These are phyloP conservation scores for Aspergillus asperescens DNA, from an alignment of 495 filamentous ascomycete species.

Conservation along the genomic window DNA sequence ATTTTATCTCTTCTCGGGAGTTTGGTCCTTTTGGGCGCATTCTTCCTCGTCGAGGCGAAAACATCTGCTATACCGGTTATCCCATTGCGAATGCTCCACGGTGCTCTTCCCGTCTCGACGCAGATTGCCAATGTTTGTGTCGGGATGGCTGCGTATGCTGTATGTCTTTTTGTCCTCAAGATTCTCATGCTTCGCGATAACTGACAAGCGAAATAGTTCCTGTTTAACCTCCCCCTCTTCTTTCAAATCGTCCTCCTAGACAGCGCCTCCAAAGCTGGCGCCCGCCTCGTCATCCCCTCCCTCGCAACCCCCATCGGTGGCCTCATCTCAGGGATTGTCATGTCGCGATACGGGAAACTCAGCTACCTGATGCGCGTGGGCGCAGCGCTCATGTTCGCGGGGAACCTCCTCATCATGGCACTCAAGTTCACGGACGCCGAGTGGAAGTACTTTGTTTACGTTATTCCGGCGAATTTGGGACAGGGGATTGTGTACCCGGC, in stretches of 20 bases:
- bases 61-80: slow-evolving; percentile 59
- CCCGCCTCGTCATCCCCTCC: slow-evolving; percentile 55
- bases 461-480: slow-evolving; percentile 59
- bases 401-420: slow-evolving; percentile 51
- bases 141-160: slow-evolving; percentile 59
- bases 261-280: slow-evolving; percentile 55
- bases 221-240: slow-evolving; percentile 60
- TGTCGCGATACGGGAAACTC: slow-evolving; percentile 60
- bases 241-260: slow-evolving; percentile 61
- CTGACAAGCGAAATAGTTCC: slow-evolving; percentile 41
- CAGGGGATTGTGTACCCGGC: slow-evolving; percentile 61
- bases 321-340: slow-evolving; percentile 55
- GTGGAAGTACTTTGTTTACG: slow-evolving; percentile 61
- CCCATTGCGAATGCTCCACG: slow-evolving; percentile 51
- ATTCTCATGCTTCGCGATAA: neutral
- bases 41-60: slow-evolving; percentile 50
- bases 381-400: slow-evolving; percentile 54
- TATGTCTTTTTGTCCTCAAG: slow-evolving; percentile 31
- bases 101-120: slow-evolving; percentile 46
- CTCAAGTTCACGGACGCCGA: slow-evolving; percentile 51
- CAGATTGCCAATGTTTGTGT: slow-evolving; percentile 58
- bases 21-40: slow-evolving; percentile 42
- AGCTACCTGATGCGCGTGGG: slow-evolving; percentile 50
- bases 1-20: slow-evolving; percentile 49
- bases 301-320: slow-evolving; percentile 57